These are phyloP conservation scores for Taiozyma sp. DNA, from an alignment of 1,139 yeast species.

Conservation along the genomic window DNA sequence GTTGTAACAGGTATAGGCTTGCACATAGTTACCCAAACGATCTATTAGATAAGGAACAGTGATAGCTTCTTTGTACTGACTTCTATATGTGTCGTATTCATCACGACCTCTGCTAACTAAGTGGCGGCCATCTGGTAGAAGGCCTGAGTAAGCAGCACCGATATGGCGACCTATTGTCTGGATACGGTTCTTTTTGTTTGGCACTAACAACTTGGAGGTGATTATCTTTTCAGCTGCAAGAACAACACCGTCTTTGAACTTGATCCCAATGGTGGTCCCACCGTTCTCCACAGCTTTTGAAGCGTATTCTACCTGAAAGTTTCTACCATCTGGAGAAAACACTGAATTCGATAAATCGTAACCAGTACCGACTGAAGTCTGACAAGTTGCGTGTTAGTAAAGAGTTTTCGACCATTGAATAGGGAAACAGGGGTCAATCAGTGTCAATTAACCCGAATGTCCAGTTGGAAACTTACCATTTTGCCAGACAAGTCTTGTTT, in stretches of 20 bases:
- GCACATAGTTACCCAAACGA: constrained; percentile 88
- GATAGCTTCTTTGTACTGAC: constrained; percentile 71
- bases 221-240: constrained; percentile 94
- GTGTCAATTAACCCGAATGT: neutral
- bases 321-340: constrained; percentile 87
- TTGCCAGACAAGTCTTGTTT: neutral
- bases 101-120: constrained; percentile 90
- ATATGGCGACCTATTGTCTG: constrained; percentile 92
- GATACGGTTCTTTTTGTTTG: constrained; percentile 83
- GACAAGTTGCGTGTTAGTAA: constrained; percentile 2
- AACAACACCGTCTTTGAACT: constrained; percentile 88
- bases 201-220: constrained; percentile 81
- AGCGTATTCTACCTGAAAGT: constrained; percentile 98
- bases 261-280: constrained; percentile 91
- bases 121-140: constrained; percentile 95
- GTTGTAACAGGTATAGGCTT: constrained; percentile 92
- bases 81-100: constrained; percentile 80
- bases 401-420: neutral
- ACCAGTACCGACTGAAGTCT: constrained; percentile 95
- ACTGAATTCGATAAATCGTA: constrained; percentile 95
- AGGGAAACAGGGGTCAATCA: neutral
- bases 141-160: constrained; percentile 93
- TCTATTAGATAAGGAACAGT: constrained; percentile 82
- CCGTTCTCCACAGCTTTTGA: constrained; percentile 97
- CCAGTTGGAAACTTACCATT: neutral